Base-by-base conservation (phyloP, 2,329 filamentous ascomycete genomes). In the Cladosporium velox region DNA sequence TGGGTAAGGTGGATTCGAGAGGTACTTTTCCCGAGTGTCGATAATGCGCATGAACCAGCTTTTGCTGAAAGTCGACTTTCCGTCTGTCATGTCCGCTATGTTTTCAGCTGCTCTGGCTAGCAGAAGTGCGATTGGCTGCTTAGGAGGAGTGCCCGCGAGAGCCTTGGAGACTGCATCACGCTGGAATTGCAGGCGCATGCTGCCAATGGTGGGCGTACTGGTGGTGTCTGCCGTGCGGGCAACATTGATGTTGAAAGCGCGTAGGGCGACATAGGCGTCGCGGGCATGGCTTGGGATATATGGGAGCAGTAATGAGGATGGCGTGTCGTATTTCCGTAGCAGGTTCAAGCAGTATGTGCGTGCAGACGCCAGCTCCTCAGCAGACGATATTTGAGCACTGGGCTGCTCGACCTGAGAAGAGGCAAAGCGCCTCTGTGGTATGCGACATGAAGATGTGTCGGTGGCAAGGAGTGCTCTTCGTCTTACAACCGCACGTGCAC, bases 111-210 rank as follows among this genome's bases (percentile, higher is more conserved):
- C 90, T 66, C 89, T 86, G 68, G 92, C 86, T 1, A 99, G 84
- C 5, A 98, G 83, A 34, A 97, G 86, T 66, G 93, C 94, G 51
- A 97, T 91, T 26, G 95, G 95, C 77, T 99, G 93, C 74, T 93
- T 92, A 1, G 93, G 93, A 1, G 95, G 93, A 0, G 84, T 82
- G 35, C 90, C 91, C 1, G 90, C 85, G 67, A 97, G 90, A 1
- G 91, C 90, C 68, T 90, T 89, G 64, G 90, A 86, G 61, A 99
- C 82, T 4, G 91, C 88, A 72, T 98, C 93, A 59, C 91, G 88
- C 91, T 95, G 98, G 82, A 98, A 98, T 77, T 97, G 92, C 79
- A 97, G 90, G 70, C 95, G 92, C 84, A 98, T 88, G 62, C 89
- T 85, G 59, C 92, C 94, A 67, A 98, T 91, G 4, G 90, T 90